A percentile compares a stretch with the other conserved stretches of the same genome.
Evolutionary conservation across 2,329 filamentous ascomycete species (phyloP).

Genomic region (Fusarium algeriense): DNA sequence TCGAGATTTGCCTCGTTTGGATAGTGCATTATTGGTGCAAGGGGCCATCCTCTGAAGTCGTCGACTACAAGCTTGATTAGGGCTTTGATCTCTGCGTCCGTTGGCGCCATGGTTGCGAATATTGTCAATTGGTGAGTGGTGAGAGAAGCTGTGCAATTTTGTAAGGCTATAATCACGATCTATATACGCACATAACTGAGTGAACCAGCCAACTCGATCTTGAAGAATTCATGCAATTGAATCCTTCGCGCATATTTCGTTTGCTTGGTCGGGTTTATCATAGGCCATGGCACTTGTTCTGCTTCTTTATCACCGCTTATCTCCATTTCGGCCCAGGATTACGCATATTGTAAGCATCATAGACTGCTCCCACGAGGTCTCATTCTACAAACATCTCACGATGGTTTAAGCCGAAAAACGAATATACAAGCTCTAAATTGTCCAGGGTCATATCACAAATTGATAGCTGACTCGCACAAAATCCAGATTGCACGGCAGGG

Average conservation of each 20-base stretch:
- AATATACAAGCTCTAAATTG: rapidly evolving
- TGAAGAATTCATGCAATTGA: neutral
- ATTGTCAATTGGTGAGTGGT: neutral
- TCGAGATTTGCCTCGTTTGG: constrained; percentile 21
- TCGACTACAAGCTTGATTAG: constrained; percentile 19
- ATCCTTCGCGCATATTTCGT: neutral
- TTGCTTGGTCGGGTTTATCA: neutral
- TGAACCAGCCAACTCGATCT: neutral
- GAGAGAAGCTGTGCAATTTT: neutral
- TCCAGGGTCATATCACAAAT: too few relatives aligned
- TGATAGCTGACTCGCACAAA: neutral
- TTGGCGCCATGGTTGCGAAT: constrained; percentile 1
- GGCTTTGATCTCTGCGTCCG: constrained; percentile 13
- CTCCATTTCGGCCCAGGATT: neutral
- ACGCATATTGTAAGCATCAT: constrained; percentile 22
- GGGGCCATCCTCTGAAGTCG: constrained; percentile 31
- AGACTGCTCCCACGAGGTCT: neutral
- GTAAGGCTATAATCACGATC: neutral
- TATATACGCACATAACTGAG: neutral
- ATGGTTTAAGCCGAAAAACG: neutral
- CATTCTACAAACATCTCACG: neutral
- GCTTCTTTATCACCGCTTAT: constrained; percentile 16
- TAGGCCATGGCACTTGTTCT: neutral
- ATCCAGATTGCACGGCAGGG: neutral
- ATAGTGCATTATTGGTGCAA: constrained; percentile 27